Conservation (phyloP, 345 rosid species). For the Rhodomyrtus tomentosa region DNA sequence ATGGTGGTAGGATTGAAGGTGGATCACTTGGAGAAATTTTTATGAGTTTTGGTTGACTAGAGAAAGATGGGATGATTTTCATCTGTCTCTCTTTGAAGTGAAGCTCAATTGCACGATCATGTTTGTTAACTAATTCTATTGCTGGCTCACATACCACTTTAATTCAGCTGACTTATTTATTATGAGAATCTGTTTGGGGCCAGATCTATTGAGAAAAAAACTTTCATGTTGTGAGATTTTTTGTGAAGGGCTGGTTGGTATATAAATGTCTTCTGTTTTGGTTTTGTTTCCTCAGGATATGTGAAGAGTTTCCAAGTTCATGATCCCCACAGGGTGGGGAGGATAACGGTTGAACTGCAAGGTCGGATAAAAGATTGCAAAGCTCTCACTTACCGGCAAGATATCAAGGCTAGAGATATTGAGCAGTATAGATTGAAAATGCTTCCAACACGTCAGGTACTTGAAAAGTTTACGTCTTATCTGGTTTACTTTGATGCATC, state of each 20-base stretch:
- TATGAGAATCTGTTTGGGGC: neutral
- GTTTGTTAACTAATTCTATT: neutral
- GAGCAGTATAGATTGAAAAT: slow-evolving; percentile 42
- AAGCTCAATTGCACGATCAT: neutral
- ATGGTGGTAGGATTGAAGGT: neutral
- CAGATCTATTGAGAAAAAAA: neutral
- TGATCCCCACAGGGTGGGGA: slow-evolving; percentile 88
- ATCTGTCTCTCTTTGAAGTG: neutral
- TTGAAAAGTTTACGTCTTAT: neutral
- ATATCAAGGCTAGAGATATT: slow-evolving; percentile 67
- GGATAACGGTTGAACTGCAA: slow-evolving; percentile 69
- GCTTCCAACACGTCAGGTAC: slow-evolving; percentile 88
- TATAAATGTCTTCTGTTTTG: neutral
- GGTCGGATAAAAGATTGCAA: slow-evolving; percentile 81
- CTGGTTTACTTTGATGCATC: neutral
- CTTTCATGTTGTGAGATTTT: neutral
- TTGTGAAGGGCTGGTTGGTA: neutral
- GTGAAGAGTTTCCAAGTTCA: slow-evolving; percentile 56
- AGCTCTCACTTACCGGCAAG: slow-evolving; percentile 85
- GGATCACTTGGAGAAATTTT: neutral
- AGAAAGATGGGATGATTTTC: neutral
- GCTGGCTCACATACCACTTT: neutral
- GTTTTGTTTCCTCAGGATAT: slow-evolving; percentile 33
- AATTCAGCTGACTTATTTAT: neutral
- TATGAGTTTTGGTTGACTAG: neutral